Conservation (phyloP, 306 rosid species). For the Ceratonia siliqua region DNA sequence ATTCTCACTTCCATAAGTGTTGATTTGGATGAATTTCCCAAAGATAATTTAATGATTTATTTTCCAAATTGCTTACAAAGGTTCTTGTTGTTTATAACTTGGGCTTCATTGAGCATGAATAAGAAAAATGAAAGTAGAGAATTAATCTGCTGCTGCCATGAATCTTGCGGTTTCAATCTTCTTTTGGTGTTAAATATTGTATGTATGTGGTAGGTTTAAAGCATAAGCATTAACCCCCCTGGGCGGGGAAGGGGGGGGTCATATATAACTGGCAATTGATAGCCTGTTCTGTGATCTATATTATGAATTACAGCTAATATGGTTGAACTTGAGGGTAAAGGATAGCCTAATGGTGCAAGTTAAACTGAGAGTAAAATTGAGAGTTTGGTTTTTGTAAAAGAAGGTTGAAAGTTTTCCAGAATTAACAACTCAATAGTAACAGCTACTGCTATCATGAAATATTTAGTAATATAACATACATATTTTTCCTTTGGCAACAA, state of each 20-base stretch:
- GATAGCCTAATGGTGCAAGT: neutral
- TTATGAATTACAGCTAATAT: neutral
- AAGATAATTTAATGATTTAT: constrained; percentile 1
- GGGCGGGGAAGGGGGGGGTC: too few species aligned
- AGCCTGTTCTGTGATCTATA: neutral
- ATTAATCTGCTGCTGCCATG: neutral
- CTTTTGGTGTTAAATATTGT: neutral
- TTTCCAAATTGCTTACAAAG: constrained; percentile 1
- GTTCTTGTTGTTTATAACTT: neutral
- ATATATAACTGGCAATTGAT: too few species aligned
- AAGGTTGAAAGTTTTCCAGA: neutral
- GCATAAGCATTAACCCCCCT: neutral
- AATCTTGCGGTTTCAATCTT: neutral
- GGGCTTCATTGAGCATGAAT: neutral
- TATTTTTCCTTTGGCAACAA: constrained; percentile 5
- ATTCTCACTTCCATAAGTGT: constrained; percentile 13
- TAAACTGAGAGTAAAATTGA: neutral
- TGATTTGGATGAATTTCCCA: constrained; percentile 11
- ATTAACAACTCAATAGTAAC: neutral
- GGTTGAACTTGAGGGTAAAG: neutral
- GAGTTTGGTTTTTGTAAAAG: neutral
- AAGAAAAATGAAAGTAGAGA: neutral
- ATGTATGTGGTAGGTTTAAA: neutral
- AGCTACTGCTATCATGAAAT: too few species aligned
- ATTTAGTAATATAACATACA: too few species aligned